Evolutionary conservation across 2,329 filamentous ascomycete species (phyloP).

Genomic region (Pestalotiopsis sp.): DNA sequence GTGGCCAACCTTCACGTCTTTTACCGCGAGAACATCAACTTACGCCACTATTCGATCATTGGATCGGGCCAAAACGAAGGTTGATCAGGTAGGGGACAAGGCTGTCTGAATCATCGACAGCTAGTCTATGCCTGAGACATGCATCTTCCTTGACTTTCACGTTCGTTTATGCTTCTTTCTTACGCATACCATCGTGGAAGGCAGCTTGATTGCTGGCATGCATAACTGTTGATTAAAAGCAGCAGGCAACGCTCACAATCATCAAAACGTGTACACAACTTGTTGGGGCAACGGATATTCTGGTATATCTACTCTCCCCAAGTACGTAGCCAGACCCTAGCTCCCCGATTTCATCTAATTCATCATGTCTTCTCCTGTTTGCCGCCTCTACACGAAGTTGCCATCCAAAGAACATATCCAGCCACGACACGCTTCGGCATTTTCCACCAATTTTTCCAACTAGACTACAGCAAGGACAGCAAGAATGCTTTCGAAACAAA

Average conservation of each 20-base stretch:
- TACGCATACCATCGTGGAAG: no score
- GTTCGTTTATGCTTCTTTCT: no score
- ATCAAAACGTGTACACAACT: neutral
- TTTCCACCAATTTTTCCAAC: neutral
- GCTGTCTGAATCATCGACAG: no score
- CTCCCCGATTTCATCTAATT: neutral
- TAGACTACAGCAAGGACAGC: neutral
- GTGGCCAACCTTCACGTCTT: neutral
- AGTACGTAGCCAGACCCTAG: neutral
- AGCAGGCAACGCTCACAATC: neutral
- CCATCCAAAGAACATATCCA: neutral
- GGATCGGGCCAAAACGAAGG: neutral
- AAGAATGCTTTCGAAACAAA: conserved; percentile 1
- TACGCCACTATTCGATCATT: neutral
- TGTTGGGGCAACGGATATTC: neutral
- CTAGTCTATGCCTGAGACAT: no score
- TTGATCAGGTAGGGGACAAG: no score
- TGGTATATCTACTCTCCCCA: neutral
- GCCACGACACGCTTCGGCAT: neutral
- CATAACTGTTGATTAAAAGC: neutral
- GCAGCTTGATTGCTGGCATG: neutral
- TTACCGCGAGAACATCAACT: neutral
- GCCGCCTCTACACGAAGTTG: neutral
- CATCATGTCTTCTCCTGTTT: neutral
- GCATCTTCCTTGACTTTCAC: no score